phyloP scores from a whole-genome alignment of 1,284 basidiomycete species.

The Ganoderma multipileum region DNA sequence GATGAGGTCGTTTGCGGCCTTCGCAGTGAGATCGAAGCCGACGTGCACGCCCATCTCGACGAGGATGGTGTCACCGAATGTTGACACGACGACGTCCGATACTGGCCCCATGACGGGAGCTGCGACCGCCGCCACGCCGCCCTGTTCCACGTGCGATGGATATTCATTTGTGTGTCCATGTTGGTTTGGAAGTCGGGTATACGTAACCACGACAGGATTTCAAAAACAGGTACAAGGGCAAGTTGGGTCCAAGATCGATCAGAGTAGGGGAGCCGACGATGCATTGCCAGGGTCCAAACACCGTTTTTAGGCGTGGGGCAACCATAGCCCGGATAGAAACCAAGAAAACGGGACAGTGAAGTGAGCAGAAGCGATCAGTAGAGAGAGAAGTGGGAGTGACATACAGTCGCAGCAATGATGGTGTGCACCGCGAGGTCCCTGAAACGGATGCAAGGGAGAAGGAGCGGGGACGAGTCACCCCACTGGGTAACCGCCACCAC shows the following conservation, averaged over 20 bases:
- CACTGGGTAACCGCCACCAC: conserved; percentile 46
- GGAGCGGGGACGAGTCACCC: conserved; percentile 69
- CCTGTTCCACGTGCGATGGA: conserved; percentile 43
- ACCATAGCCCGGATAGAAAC: not conserved
- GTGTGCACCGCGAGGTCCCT: conserved; percentile 67
- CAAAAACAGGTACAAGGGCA: not conserved
- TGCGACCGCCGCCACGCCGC: conserved; percentile 63
- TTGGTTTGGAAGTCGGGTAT: not conserved
- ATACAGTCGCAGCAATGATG: conserved; percentile 65
- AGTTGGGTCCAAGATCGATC: not conserved
- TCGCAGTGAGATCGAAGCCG: conserved; percentile 58
- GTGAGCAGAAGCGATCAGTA: conserved; percentile 11
- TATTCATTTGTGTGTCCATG: conserved; percentile 3
- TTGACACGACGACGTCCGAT: conserved; percentile 55
- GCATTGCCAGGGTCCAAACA: conserved; percentile 3
- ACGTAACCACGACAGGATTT: not conserved
- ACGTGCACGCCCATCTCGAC: conserved; percentile 61
- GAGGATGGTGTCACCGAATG: conserved; percentile 61
- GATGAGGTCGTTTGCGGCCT: conserved; percentile 61
- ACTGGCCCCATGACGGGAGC: conserved; percentile 63
- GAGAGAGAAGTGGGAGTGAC: conserved; percentile 28
- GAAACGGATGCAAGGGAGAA: conserved; percentile 71
- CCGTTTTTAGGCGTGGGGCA: not conserved
- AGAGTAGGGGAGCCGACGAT: not conserved
- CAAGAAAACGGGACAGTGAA: conserved; percentile 8